Evolutionary conservation across 2,329 filamentous ascomycete genomes (phyloP), one percentile per base, ranked within the genome.

Genomic region (Trichoderma sp.): DNA sequence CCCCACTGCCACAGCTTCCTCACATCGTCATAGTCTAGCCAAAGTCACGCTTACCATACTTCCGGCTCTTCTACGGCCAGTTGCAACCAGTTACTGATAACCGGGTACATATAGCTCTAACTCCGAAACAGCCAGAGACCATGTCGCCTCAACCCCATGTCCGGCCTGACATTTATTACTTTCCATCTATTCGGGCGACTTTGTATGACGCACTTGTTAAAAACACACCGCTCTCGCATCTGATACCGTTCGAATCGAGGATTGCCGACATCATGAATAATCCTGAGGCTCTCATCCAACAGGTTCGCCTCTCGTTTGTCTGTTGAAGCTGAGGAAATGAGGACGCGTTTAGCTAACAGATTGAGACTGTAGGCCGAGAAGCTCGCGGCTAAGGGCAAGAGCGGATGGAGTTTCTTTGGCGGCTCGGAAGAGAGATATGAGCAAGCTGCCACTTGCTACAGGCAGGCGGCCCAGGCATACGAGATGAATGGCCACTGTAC

Each of bases 351-450:
- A 9, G 24, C 62, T 66, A 56, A 73, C 64, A 6, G 21, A 45
- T 18, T 8, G 21, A 3, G 33, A 45, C 41, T 18, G 11, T 35
- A 98, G 95, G 97, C 97, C 86, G 94, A 98, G 82, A 97, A 97
- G 87, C 89, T 92, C 71, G 90, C 94, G 31, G 86, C 92, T 80
- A 88, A 93, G 79, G 95, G 96, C 56, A 88, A 91, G 24, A 88
- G 93, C 33, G 95, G 95, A 80, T 98, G 98, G 86, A 94, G 92
- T 83, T 92, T 98, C 85, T 98, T 99, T 80, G 94, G 95, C 60
- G 94, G 94, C 63, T 90, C 92, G 75, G 90, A 94, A 81, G 95
- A 98, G 78, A 98, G 98, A 85, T 95, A 94, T 82, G 94, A 97
- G 86, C 91, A 92, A 85, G 96, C 96, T 16, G 94, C 94, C 95